phyloP scores from a whole-genome alignment of 305 asterid species.

The Fraxinus greggii region DNA sequence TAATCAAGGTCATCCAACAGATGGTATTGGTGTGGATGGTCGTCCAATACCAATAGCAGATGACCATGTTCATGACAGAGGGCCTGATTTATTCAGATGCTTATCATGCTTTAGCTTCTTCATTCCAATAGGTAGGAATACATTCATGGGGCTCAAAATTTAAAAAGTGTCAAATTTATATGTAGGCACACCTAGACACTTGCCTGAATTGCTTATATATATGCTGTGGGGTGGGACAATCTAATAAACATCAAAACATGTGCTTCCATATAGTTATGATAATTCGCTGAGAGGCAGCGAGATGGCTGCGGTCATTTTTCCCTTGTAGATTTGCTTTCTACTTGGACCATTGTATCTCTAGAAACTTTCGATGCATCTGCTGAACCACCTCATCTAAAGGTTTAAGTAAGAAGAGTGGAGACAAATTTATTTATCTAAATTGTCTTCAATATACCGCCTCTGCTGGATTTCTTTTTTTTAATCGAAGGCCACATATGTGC shows the following conservation, averaged over 20 bases:
- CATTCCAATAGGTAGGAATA: slow-evolving; percentile 57
- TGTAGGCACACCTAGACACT: neutral
- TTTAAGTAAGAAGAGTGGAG: neutral
- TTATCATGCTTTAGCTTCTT: slow-evolving; percentile 86
- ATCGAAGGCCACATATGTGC: neutral
- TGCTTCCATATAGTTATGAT: neutral
- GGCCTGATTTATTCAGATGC: slow-evolving; percentile 74
- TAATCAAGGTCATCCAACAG: slow-evolving; percentile 26
- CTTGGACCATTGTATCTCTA: neutral
- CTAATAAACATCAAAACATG: neutral
- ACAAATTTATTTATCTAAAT: neutral
- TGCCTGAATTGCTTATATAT: neutral
- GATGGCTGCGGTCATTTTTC: neutral
- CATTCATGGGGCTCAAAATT: neutral
- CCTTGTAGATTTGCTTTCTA: neutral
- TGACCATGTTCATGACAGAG: slow-evolving; percentile 41
- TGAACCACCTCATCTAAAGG: neutral
- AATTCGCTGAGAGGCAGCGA: neutral
- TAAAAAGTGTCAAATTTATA: neutral
- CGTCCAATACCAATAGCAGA: slow-evolving; percentile 33
- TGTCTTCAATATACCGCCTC: neutral
- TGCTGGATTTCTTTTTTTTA: neutral
- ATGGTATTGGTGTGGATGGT: slow-evolving; percentile 25
- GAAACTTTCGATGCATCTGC: neutral
- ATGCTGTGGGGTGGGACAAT: neutral